Conservation (phyloP, 768 basidiomycete genomes). For the Naematelia aurantialba region DNA sequence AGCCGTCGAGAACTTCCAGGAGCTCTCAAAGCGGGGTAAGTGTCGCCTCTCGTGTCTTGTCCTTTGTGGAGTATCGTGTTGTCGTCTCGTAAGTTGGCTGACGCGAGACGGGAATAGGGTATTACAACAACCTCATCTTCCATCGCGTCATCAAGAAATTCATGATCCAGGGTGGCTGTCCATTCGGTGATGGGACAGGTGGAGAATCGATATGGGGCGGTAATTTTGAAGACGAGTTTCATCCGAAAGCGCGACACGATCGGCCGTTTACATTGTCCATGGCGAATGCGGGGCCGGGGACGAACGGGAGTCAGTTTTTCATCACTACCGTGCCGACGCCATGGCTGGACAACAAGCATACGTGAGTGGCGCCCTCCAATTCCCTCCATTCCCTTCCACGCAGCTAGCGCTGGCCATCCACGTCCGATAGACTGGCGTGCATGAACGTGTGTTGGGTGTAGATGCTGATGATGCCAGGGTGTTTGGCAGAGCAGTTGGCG, state of each 20-base stretch:
- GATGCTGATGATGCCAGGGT: slow-evolving; percentile 66
- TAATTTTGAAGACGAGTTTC: slow-evolving; percentile 91
- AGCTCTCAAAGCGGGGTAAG: slow-evolving; percentile 68
- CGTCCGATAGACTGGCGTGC: too few species aligned
- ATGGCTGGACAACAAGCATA: slow-evolving; percentile 68
- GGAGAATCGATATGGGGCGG: slow-evolving; percentile 97
- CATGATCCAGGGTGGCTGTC: slow-evolving; percentile 77
- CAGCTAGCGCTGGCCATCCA: too few species aligned
- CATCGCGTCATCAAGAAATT: slow-evolving; percentile 98
- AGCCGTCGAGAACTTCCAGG: slow-evolving; percentile 96
- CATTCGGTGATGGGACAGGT: slow-evolving; percentile 78
- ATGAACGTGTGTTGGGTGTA: not conserved
- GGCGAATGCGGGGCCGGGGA: slow-evolving; percentile 65
- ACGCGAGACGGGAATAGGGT: too few species aligned
- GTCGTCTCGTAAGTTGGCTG: too few species aligned
- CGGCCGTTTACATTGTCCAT: slow-evolving; percentile 95
- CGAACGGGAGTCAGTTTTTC: slow-evolving; percentile 97
- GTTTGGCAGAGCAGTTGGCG: slow-evolving; percentile 81
- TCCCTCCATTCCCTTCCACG: too few species aligned
- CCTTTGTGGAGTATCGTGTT: too few species aligned
- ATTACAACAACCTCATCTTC: slow-evolving; percentile 89
- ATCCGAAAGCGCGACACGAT: slow-evolving; percentile 83
- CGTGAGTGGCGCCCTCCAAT: slow-evolving; percentile 48
- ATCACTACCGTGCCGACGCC: slow-evolving; percentile 92
- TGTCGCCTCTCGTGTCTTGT: not conserved